These are phyloP conservation scores for Cyberlindnera xylosilytica DNA, from an alignment of 805 yeast genomes.

Conservation along the genomic window DNA sequence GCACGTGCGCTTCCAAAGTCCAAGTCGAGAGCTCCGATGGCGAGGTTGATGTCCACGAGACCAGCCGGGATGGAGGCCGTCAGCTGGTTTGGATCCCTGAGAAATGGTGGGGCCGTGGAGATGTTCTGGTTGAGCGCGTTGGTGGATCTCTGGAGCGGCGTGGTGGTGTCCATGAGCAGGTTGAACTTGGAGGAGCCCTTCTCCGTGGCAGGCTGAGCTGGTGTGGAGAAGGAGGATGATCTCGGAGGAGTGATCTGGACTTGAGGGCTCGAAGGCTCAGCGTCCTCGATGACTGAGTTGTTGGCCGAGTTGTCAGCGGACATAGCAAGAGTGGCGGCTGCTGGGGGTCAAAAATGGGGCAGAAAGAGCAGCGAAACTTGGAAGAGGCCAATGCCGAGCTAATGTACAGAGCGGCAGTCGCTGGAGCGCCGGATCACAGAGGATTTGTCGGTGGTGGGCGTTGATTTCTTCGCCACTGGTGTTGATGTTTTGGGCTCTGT, in stretches of 20 bases:
- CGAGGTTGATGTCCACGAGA: slow-evolving; percentile 25
- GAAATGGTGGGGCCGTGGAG: slow-evolving; percentile 27
- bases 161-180: slow-evolving; percentile 18
- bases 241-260: slow-evolving; percentile 11
- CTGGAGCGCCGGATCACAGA: too few relatives aligned
- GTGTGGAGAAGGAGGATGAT: slow-evolving; percentile 17
- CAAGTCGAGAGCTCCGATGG: slow-evolving; percentile 26
- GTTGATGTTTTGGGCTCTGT: neutral
- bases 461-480: too few relatives aligned
- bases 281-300: slow-evolving; percentile 16
- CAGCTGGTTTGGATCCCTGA: slow-evolving; percentile 16
- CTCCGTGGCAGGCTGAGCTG: slow-evolving; percentile 10
- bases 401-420: too few relatives aligned
- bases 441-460: too few relatives aligned
- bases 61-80: slow-evolving; percentile 17
- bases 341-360: too few relatives aligned
- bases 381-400: too few relatives aligned
- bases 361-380: too few relatives aligned
- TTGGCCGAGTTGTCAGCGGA: slow-evolving; percentile 20
- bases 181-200: slow-evolving; percentile 22
- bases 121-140: slow-evolving; percentile 16
- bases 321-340: too few relatives aligned
- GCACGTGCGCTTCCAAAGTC: slow-evolving; percentile 18
- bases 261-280: slow-evolving; percentile 17
- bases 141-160: slow-evolving; percentile 27